Evolutionary conservation across 2,329 filamentous ascomycete species (phyloP).

Genomic region (Ilyonectria sp.): DNA sequence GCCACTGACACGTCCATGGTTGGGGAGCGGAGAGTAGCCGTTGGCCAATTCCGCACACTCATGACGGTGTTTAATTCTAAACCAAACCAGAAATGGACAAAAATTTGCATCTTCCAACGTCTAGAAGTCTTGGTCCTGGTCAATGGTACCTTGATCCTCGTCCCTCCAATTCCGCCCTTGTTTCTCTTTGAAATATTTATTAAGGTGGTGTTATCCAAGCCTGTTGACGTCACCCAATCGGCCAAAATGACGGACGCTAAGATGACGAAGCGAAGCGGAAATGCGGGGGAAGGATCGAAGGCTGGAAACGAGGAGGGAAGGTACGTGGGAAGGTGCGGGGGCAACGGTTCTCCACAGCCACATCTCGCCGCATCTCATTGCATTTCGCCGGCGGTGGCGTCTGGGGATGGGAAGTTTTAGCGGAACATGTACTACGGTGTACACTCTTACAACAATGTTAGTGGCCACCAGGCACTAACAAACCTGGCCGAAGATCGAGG

Average conservation of each 20-base stretch:
- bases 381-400: constrained; percentile 35
- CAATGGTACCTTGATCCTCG: not conserved
- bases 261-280: constrained; percentile 15
- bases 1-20: constrained; percentile 42
- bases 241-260: constrained; percentile 34
- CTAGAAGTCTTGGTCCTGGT: not conserved
- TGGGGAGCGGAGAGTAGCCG: not conserved
- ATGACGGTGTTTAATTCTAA: not conserved
- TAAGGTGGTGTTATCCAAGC: constrained; percentile 15
- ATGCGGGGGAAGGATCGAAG: constrained; percentile 40
- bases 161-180: not conserved
- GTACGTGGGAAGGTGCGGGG: constrained; percentile 23
- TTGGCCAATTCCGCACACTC: constrained; percentile 20
- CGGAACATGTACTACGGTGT: not conserved
- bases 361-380: constrained; percentile 1
- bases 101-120: not conserved
- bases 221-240: constrained; percentile 46
- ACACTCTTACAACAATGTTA: constrained; percentile 10
- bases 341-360: constrained; percentile 35
- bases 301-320: constrained; percentile 24
- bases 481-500: constrained; percentile 10
- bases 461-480: not conserved
- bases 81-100: not conserved
- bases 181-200: not conserved
- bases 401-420: constrained; percentile 27